Percentiles rank a stretch among this genome's conserved stretches.
Evolutionary conservation across 768 basidiomycete genomes (phyloP).

Genomic region (Plicaturopsis crispa): DNA sequence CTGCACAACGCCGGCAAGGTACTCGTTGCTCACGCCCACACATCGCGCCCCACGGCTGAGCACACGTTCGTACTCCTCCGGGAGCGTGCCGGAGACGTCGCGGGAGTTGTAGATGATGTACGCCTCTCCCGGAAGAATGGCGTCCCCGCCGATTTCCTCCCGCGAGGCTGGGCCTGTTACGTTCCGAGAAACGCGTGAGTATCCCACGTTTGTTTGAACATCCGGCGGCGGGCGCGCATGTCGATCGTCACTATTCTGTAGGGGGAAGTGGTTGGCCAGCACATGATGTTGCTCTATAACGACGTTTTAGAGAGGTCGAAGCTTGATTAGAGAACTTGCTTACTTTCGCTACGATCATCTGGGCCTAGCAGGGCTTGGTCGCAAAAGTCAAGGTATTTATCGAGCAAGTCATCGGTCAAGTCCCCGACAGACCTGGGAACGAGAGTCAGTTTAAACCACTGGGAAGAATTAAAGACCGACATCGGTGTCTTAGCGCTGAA

Average conservation of each 20-base stretch:
- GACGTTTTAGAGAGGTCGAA: too few relatives aligned
- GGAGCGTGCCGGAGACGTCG: constrained; percentile 58
- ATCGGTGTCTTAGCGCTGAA: constrained; percentile 37
- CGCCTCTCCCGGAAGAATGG: constrained; percentile 46
- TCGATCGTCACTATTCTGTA: constrained; percentile 12
- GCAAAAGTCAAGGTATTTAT: constrained; percentile 63
- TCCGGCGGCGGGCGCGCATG: too few relatives aligned
- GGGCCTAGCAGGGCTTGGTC: constrained; percentile 39
- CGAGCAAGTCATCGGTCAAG: constrained; percentile 42
- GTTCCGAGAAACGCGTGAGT: neutral
- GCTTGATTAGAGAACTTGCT: neutral
- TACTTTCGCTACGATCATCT: constrained; percentile 15
- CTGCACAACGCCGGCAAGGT: constrained; percentile 51
- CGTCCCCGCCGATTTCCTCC: constrained; percentile 3
- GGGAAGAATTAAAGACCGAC: constrained; percentile 28
- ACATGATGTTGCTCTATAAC: constrained; percentile 19
- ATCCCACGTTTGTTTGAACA: neutral
- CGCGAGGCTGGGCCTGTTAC: neutral
- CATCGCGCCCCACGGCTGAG: constrained; percentile 44
- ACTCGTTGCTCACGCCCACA: constrained; percentile 45
- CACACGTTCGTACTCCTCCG: constrained; percentile 42
- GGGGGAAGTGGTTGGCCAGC: constrained; percentile 34
- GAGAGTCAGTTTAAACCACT: constrained; percentile 6
- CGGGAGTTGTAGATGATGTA: constrained; percentile 59
- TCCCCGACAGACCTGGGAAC: constrained; percentile 44